A percentile compares a stretch with the other conserved stretches of the same genome.
Evolutionary conservation across 768 basidiomycete genomes (phyloP).

Genomic region (Termitomyces sp.): DNA sequence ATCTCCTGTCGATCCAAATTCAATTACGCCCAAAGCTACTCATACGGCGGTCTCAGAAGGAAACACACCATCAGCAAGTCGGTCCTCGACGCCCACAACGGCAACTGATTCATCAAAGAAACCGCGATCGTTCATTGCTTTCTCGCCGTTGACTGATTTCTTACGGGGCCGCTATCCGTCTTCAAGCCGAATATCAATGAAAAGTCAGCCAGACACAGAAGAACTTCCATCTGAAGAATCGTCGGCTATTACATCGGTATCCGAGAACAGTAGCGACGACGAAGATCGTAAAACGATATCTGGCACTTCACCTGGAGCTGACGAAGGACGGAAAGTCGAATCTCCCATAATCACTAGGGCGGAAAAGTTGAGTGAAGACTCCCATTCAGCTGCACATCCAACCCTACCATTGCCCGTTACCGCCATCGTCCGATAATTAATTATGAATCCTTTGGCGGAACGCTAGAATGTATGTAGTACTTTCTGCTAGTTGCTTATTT

Average conservation of each 20-base stretch:
- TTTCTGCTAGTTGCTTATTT: not conserved
- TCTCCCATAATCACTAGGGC: not conserved
- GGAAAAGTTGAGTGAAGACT: slow-evolving; percentile 10
- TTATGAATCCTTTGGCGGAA: not conserved
- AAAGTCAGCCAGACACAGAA: slow-evolving; percentile 11
- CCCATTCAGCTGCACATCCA: slow-evolving; percentile 3
- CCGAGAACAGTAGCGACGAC: slow-evolving; percentile 27
- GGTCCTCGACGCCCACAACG: slow-evolving; percentile 54
- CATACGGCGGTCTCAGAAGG: slow-evolving; percentile 23
- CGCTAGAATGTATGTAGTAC: not conserved
- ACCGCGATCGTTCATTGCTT: slow-evolving; percentile 49
- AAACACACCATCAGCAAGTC: slow-evolving; percentile 46
- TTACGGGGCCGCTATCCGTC: slow-evolving; percentile 60
- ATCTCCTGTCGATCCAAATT: slow-evolving; percentile 20
- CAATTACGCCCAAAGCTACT: slow-evolving; percentile 35
- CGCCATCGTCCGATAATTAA: slow-evolving; percentile 6
- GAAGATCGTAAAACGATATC: slow-evolving; percentile 41
- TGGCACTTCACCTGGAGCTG: slow-evolving; percentile 4
- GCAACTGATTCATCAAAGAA: slow-evolving; percentile 35
- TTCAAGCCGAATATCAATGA: slow-evolving; percentile 24
- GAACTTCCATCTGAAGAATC: slow-evolving; percentile 13
- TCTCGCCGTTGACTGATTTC: slow-evolving; percentile 62
- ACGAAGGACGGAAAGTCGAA: slow-evolving; percentile 1
- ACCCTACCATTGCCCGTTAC: slow-evolving; percentile 2
- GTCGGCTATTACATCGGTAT: slow-evolving; percentile 4